Percentiles rank a stretch among this genome's conserved stretches.
phyloP scores from a whole-genome alignment of 2,329 filamentous ascomycete genomes.

The Fusarium fracticaudum region DNA sequence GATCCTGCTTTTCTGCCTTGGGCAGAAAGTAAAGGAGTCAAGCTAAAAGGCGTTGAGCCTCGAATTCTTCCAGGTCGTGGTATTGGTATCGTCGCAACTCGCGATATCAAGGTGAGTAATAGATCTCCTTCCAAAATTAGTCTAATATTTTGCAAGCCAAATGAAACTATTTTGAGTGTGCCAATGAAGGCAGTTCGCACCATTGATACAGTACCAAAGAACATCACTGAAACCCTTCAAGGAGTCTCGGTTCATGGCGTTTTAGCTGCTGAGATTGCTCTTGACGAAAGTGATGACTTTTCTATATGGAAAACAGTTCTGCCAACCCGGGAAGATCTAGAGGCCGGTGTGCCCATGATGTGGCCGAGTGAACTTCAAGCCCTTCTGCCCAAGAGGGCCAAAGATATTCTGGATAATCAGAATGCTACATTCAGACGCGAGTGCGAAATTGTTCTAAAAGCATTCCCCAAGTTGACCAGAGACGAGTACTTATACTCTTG shows the following conservation, averaged over 20 bases:
- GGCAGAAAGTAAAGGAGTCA: slow-evolving; percentile 60
- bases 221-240: slow-evolving; percentile 63
- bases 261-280: slow-evolving; percentile 73
- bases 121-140: background rate
- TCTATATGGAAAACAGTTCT: slow-evolving; percentile 72
- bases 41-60: slow-evolving; percentile 68
- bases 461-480: slow-evolving; percentile 46
- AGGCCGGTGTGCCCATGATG: slow-evolving; percentile 50
- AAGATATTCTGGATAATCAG: slow-evolving; percentile 64
- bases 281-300: slow-evolving; percentile 60
- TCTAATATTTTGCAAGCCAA: slow-evolving; percentile 43
- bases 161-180: slow-evolving; percentile 71
- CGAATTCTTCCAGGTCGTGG: slow-evolving; percentile 76
- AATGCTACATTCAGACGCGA: slow-evolving; percentile 52
- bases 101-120: slow-evolving; percentile 67
- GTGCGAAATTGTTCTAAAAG: slow-evolving; percentile 49
- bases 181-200: slow-evolving; percentile 73
- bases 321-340: slow-evolving; percentile 70
- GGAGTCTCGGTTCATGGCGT: slow-evolving; percentile 74
- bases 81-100: slow-evolving; percentile 79
- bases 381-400: slow-evolving; percentile 57
- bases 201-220: slow-evolving; percentile 65
- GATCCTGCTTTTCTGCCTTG: slow-evolving; percentile 65
- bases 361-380: slow-evolving; percentile 58
- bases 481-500: slow-evolving; percentile 64